phyloP scores from a whole-genome alignment of 1,139 yeast genomes.

The Pneumocystis canis region DNA sequence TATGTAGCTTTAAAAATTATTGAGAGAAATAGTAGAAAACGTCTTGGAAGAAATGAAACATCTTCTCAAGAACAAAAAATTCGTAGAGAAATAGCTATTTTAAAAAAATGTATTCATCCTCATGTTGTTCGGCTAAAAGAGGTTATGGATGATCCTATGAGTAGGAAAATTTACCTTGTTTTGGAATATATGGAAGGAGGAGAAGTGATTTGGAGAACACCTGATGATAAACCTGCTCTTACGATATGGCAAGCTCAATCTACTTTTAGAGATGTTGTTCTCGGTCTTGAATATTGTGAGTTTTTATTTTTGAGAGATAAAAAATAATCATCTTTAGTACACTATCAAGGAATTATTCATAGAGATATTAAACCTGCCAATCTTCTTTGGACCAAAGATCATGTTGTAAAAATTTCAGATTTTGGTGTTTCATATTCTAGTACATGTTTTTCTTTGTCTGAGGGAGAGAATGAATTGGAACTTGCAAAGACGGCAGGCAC shows the following conservation, averaged over 20 bases:
- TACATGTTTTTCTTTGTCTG: slow-evolving; percentile 30
- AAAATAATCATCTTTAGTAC: slow-evolving; percentile 30
- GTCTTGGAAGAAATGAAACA: slow-evolving; percentile 33
- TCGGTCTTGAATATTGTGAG: slow-evolving; percentile 63
- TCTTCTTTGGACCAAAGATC: slow-evolving; percentile 54
- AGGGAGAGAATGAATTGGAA: slow-evolving; percentile 42
- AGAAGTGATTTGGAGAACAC: slow-evolving; percentile 66
- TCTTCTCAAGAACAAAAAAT: slow-evolving; percentile 54
- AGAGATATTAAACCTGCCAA: slow-evolving; percentile 97
- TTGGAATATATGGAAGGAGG: slow-evolving; percentile 87
- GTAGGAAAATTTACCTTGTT: slow-evolving; percentile 78
- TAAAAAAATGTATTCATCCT: slow-evolving; percentile 85
- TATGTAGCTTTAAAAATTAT: slow-evolving; percentile 70
- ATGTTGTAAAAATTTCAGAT: slow-evolving; percentile 80
- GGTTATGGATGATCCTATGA: slow-evolving; percentile 73
- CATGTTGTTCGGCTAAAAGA: slow-evolving; percentile 78
- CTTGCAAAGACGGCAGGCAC: slow-evolving; percentile 84
- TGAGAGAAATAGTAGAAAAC: slow-evolving; percentile 55
- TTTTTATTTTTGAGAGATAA: neutral
- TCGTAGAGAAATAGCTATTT: slow-evolving; percentile 82
- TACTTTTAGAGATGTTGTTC: slow-evolving; percentile 66
- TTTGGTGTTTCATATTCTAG: slow-evolving; percentile 91
- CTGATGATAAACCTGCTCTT: slow-evolving; percentile 32
- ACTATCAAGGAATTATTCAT: slow-evolving; percentile 85
- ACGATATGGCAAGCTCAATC: slow-evolving; percentile 51